A percentile compares a stretch with the other conserved stretches of the same genome.
Conservation (phyloP, 169 alveolate genomes). For the Eimeria acervulina region DNA sequence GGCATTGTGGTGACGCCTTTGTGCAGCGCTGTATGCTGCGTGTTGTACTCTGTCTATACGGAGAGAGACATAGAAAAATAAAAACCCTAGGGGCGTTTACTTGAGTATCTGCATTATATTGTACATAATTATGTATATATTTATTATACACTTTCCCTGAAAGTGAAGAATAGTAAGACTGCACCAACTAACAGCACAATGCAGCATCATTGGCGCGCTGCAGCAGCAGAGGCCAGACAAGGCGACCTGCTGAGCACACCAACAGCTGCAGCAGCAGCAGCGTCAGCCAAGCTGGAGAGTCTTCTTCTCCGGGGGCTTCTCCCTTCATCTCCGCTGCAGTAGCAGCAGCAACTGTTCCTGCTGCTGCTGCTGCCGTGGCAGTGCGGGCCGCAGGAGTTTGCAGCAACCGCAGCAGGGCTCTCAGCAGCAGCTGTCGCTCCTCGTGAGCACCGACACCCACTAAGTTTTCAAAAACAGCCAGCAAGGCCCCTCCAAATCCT, state of each 20-base stretch:
- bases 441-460: constrained; percentile 51
- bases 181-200: background rate
- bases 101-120: no score
- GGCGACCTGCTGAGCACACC: constrained; percentile 60
- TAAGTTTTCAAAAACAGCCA: background rate
- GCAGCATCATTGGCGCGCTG: constrained; percentile 23
- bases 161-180: no score
- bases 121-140: no score
- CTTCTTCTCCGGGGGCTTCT: background rate
- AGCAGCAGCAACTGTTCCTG: constrained; percentile 23
- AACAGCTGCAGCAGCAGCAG: constrained; percentile 35
- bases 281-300: background rate
- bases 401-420: constrained; percentile 45
- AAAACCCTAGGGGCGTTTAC: no score
- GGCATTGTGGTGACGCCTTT: background rate
- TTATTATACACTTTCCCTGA: no score
- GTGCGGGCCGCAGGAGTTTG: constrained; percentile 47
- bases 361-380: constrained; percentile 54
- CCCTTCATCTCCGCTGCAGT: background rate
- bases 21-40: background rate
- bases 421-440: constrained; percentile 56
- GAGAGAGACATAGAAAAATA: background rate
- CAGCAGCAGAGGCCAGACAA: constrained; percentile 67
- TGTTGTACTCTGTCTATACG: background rate
- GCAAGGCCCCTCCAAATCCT: constrained; percentile 35